phyloP scores from a whole-genome alignment of 2,329 filamentous ascomycete genomes.

The Didymella exigua region DNA sequence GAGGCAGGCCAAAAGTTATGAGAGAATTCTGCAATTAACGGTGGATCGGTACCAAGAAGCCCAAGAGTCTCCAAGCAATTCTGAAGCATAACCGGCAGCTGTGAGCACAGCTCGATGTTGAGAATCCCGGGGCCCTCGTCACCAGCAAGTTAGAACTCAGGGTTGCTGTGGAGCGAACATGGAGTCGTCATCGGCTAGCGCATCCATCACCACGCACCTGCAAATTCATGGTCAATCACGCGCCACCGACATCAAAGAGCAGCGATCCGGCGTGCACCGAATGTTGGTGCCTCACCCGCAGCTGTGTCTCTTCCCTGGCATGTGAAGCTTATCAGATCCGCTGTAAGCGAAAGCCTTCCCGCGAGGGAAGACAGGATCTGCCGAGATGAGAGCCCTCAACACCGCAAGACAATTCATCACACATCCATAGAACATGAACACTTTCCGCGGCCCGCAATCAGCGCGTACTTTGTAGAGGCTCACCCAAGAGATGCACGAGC shows the following conservation, averaged over 20 bases:
- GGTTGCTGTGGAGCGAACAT: conserved; percentile 7
- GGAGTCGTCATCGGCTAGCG: conserved; percentile 7
- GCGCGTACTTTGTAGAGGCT: conserved; percentile 6
- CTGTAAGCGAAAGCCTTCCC: conserved; percentile 25
- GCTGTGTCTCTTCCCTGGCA: conserved; percentile 20
- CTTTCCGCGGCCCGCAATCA: conserved; percentile 12
- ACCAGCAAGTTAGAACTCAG: conserved; percentile 3
- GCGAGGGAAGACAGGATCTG: background rate
- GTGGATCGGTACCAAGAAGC: conserved; percentile 6
- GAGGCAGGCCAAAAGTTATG: conserved; percentile 1
- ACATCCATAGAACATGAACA: background rate
- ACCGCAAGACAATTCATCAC: background rate
- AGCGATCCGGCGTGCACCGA: background rate
- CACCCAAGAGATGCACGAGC: conserved; percentile 2
- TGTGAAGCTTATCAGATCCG: conserved; percentile 34
- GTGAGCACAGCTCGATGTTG: background rate
- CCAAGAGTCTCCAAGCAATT: conserved; percentile 8
- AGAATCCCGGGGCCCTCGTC: conserved; percentile 1
- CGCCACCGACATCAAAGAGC: conserved; percentile 15
- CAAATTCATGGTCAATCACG: background rate
- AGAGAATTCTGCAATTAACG: background rate
- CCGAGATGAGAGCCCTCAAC: background rate
- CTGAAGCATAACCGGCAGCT: background rate
- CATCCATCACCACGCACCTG: background rate
- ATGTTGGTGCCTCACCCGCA: background rate